These are phyloP conservation scores for Arthrobotrys conoides DNA, from an alignment of 2,329 filamentous ascomycete genomes.

Conservation along the genomic window DNA sequence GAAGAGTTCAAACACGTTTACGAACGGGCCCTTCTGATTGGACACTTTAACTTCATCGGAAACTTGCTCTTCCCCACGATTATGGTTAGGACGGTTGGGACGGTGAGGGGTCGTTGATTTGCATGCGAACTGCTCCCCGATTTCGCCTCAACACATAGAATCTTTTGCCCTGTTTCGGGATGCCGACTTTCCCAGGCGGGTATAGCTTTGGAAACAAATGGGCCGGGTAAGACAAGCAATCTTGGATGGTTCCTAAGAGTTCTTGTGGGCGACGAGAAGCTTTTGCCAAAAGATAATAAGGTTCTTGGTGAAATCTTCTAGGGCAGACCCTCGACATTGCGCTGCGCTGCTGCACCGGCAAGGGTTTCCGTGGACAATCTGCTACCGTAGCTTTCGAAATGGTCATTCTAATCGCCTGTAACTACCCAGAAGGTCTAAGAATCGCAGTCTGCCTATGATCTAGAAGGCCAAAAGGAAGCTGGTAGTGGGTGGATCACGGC, in stretches of 20 bases:
- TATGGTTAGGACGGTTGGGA: slow-evolving; percentile 37
- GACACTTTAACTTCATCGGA: slow-evolving; percentile 5
- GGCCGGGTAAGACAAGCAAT: slow-evolving; percentile 39
- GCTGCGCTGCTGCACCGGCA: not conserved
- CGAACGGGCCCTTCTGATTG: slow-evolving; percentile 23
- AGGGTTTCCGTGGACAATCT: not conserved
- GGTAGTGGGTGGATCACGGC: slow-evolving; percentile 4
- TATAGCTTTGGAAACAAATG: slow-evolving; percentile 26
- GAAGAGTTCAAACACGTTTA: slow-evolving; percentile 47
- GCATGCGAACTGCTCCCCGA: not conserved
- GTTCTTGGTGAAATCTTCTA: slow-evolving; percentile 31
- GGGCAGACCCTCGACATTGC: slow-evolving; percentile 29
- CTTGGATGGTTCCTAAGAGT: slow-evolving; percentile 12
- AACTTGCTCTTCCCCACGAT: slow-evolving; percentile 32
- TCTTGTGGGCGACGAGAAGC: slow-evolving; percentile 32
- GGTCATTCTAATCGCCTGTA: slow-evolving; percentile 17
- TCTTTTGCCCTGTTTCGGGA: slow-evolving; percentile 28
- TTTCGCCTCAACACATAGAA: slow-evolving; percentile 20
- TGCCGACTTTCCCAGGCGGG: slow-evolving; percentile 45
- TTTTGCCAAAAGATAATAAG: slow-evolving; percentile 38
- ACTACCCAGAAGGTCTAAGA: slow-evolving; percentile 19
- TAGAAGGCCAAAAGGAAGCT: slow-evolving; percentile 45
- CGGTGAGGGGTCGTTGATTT: slow-evolving; percentile 17
- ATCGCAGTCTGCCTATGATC: slow-evolving; percentile 25
- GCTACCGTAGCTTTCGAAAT: slow-evolving; percentile 12